A percentile compares a stretch with the other conserved stretches of the same genome.
Evolutionary conservation across 345 rosid species (phyloP).

Genomic region (Dovyalis caffra): DNA sequence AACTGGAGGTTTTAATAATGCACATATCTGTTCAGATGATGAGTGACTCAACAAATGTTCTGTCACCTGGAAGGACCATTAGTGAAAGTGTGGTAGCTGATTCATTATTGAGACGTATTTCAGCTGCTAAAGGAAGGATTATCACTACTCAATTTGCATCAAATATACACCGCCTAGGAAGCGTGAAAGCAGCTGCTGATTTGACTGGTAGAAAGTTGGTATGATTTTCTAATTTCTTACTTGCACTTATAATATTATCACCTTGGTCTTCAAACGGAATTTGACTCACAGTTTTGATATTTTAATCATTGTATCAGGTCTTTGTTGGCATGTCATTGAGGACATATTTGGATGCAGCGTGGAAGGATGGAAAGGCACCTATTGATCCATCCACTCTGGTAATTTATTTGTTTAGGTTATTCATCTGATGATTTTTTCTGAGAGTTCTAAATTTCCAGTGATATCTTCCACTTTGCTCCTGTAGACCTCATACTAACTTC

Average conservation of each 20-base stretch:
- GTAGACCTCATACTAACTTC: slow-evolving; percentile 1
- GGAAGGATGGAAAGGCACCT: slow-evolving; percentile 98
- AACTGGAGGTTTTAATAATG: slow-evolving; percentile 12
- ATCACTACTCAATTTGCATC: slow-evolving; percentile 98
- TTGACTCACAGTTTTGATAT: not conserved
- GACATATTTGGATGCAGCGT: slow-evolving; percentile 96
- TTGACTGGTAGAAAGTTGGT: slow-evolving; percentile 88
- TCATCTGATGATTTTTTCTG: not conserved
- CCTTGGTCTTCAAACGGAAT: not conserved
- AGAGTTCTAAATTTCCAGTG: not conserved
- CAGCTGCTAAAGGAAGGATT: slow-evolving; percentile 87
- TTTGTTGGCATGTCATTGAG: slow-evolving; percentile 97
- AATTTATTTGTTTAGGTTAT: slow-evolving; percentile 16
- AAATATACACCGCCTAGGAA: slow-evolving; percentile 94
- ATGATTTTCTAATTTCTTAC: slow-evolving; percentile 16
- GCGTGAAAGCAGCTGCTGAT: slow-evolving; percentile 98
- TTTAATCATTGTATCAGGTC: slow-evolving; percentile 44
- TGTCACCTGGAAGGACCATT: slow-evolving; percentile 92
- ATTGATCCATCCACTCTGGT: slow-evolving; percentile 96
- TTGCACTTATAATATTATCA: not conserved
- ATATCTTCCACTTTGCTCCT: slow-evolving; percentile 10
- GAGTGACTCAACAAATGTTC: slow-evolving; percentile 97
- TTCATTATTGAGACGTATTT: slow-evolving; percentile 72
- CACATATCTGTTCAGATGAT: slow-evolving; percentile 62
- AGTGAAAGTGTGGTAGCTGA: slow-evolving; percentile 87